These are phyloP conservation scores for Mycena kentingensis DNA, from an alignment of 768 basidiomycete genomes.

Conservation along the genomic window DNA sequence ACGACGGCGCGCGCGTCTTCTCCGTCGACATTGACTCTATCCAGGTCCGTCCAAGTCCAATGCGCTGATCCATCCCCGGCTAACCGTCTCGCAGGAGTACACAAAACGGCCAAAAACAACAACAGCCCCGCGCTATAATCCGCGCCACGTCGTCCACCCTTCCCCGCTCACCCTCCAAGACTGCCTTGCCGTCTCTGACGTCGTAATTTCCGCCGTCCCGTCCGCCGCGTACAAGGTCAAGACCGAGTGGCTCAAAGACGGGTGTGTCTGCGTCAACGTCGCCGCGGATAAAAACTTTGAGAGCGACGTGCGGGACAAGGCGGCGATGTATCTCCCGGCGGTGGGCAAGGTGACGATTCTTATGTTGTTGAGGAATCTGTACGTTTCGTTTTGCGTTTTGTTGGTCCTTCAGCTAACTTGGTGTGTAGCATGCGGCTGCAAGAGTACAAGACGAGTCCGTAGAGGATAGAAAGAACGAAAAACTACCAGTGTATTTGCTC, in stretches of 20 bases:
- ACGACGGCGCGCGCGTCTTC: constrained; percentile 95
- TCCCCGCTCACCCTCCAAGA: constrained; percentile 69
- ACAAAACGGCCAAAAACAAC: constrained; percentile 76
- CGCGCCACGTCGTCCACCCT: constrained; percentile 80
- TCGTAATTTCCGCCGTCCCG: constrained; percentile 94
- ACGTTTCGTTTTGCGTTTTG: constrained; percentile 33
- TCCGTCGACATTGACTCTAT: constrained; percentile 95
- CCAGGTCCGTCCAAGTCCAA: constrained; percentile 48
- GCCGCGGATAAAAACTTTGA: constrained; percentile 97
- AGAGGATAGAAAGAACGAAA: neutral
- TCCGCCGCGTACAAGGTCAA: constrained; percentile 81
- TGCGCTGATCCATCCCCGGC: neutral
- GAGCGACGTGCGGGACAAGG: constrained; percentile 90
- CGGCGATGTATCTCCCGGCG: constrained; percentile 90
- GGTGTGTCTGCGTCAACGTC: constrained; percentile 91
- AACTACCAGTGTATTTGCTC: neutral
- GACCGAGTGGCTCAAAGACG: constrained; percentile 89
- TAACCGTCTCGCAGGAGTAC: constrained; percentile 62
- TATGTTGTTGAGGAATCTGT: constrained; percentile 97
- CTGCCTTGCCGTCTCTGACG: constrained; percentile 84
- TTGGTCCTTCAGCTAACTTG: constrained; percentile 1
- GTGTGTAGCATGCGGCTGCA: constrained; percentile 53
- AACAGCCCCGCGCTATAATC: constrained; percentile 66
- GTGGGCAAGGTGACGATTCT: constrained; percentile 98
- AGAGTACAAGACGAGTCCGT: constrained; percentile 45